phyloP scores from a whole-genome alignment of 352 stramenopile species.

The Blastocystis sp. region DNA sequence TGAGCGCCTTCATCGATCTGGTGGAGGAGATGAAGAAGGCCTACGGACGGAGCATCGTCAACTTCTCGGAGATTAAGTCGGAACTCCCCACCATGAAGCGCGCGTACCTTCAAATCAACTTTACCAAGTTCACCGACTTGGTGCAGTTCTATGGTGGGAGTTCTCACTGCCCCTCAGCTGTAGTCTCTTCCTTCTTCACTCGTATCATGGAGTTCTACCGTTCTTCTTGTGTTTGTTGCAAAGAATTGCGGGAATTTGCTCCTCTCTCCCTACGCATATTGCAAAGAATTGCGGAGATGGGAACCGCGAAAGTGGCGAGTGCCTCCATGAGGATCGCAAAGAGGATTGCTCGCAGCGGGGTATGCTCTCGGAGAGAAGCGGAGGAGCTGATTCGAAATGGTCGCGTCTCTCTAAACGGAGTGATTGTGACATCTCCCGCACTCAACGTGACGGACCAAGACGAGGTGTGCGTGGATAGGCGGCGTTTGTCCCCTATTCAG shows the following conservation, averaged over 20 bases:
- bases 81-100: not conserved
- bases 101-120: slow-evolving; percentile 8
- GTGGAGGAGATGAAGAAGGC: not conserved
- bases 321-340: slow-evolving; percentile 77
- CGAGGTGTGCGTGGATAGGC: slow-evolving; percentile 76
- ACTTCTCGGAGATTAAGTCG: not conserved
- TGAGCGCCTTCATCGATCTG: not conserved
- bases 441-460: slow-evolving; percentile 76
- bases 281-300: too few species aligned
- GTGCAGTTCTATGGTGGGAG: not conserved
- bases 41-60: not conserved
- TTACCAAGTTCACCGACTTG: slow-evolving; percentile 7
- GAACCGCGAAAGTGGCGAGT: not conserved
- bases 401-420: slow-evolving; percentile 79
- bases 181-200: not conserved
- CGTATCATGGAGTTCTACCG: not conserved
- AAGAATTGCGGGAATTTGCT: too few species aligned
- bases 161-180: not conserved
- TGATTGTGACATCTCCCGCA: slow-evolving; percentile 72
- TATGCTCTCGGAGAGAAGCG: slow-evolving; percentile 80
- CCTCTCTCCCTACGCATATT: too few species aligned
- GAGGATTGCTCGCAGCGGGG: slow-evolving; percentile 78
- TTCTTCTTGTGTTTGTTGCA: not conserved
- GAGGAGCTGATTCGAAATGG: slow-evolving; percentile 79
- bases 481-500: slow-evolving; percentile 72